These are phyloP conservation scores for Cyamopsis tetragonoloba DNA, from an alignment of 306 rosid species.

Conservation along the genomic window DNA sequence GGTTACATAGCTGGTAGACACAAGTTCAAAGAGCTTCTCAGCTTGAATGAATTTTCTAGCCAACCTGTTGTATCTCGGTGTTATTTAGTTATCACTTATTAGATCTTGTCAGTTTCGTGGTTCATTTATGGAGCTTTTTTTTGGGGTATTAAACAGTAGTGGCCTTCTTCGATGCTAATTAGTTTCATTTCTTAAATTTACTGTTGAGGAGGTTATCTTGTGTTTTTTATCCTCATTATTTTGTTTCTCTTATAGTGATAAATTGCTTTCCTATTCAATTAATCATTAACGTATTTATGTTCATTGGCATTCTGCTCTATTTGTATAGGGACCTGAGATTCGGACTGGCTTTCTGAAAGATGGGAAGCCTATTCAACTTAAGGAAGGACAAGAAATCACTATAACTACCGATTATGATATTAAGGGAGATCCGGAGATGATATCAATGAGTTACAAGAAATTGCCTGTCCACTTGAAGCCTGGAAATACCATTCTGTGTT, in stretches of 20 bases:
- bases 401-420: slow-evolving; percentile 74
- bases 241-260: neutral
- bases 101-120: neutral
- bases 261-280: neutral
- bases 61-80: neutral
- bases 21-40: neutral
- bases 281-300: neutral
- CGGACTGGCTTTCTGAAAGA: slow-evolving; percentile 85
- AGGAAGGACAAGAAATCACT: slow-evolving; percentile 87
- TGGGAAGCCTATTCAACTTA: slow-evolving; percentile 84
- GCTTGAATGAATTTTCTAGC: neutral
- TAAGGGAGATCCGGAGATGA: slow-evolving; percentile 64
- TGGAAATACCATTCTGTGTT: slow-evolving; percentile 74
- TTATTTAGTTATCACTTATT: neutral
- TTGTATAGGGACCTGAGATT: slow-evolving; percentile 87
- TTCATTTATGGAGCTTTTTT: neutral
- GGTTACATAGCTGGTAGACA: neutral
- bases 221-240: neutral
- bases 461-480: slow-evolving; percentile 80
- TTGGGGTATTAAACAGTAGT: neutral
- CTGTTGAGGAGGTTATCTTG: neutral
- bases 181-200: neutral
- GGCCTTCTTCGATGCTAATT: too few relatives aligned
- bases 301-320: slow-evolving; percentile 12
- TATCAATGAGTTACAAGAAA: slow-evolving; percentile 92